Percentiles rank a stretch among this genome's conserved stretches.
Evolutionary conservation across 2,329 filamentous ascomycete genomes (phyloP).

Genomic region (Emmonsia crescens): DNA sequence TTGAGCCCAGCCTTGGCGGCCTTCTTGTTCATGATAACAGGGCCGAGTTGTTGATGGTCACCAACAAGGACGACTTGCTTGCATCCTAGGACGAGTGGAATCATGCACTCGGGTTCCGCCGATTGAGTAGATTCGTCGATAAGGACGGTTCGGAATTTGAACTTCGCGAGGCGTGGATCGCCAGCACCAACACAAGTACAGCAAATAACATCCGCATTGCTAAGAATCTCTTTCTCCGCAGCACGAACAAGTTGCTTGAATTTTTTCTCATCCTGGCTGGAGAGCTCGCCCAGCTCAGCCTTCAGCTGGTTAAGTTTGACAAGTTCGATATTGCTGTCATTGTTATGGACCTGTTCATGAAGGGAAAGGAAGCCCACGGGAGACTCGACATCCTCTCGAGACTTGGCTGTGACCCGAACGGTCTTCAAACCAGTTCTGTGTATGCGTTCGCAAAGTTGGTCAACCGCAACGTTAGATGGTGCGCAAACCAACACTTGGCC

Average conservation of each 20-base stretch:
- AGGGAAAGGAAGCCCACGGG: conserved; percentile 90
- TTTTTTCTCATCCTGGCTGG: conserved; percentile 95
- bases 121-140: conserved; percentile 98
- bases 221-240: conserved; percentile 89
- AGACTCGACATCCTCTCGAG: conserved; percentile 96
- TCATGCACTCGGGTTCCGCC: conserved; percentile 97
- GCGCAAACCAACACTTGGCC: conserved; percentile 94
- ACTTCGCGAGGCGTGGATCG: conserved; percentile 86
- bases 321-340: conserved; percentile 89
- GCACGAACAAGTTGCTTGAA: conserved; percentile 91
- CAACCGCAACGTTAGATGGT: conserved; percentile 95
- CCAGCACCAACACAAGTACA: conserved; percentile 97
- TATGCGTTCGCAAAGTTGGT: conserved; percentile 94
- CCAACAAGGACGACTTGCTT: conserved; percentile 98
- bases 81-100: conserved; percentile 89
- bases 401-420: conserved; percentile 96
- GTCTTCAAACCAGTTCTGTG: conserved; percentile 92
- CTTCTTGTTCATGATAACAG: conserved; percentile 99
- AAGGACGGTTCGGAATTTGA: conserved; percentile 95
- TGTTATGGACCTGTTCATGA: conserved; percentile 94
- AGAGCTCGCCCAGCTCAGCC: conserved; percentile 78
- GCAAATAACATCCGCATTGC: conserved; percentile 94
- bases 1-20: conserved; percentile 95
- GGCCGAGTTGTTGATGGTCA: conserved; percentile 94
- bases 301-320: conserved; percentile 90